Evolutionary conservation across 306 rosid species (phyloP), one percentile per base, ranked within the genome.

Genomic region (Trichosanthes truncata): DNA sequence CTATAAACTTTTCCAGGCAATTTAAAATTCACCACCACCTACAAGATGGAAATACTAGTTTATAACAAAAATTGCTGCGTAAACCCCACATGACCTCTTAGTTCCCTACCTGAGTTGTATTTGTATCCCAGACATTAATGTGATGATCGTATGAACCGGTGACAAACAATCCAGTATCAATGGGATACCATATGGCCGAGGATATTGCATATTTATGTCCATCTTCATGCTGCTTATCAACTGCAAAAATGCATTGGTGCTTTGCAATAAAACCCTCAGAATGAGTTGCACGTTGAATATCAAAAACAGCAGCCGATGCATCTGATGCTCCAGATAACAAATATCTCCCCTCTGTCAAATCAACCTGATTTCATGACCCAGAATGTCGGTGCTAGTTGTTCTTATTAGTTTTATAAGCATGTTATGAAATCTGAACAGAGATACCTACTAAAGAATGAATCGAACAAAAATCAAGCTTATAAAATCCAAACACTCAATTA

Each of bases 111-210:
- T 93, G 94, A 26, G 93, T 91, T 76, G 97, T 91, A 81, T 93
- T 95, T 67, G 99, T 93, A 81, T 95, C 99, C 99, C 97, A 93
- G 69, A 95, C 99, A 84, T 93, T 95, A 52, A 95, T 83, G 78
- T 82, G 90, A 79, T 91, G 95, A 82, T 95, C 97, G 81, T 87
- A 93, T 2, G 97, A 95, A 4, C 93, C 99, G 3, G 97, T 95
- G 81, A 95, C 74, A 79, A 95, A 93, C 23, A 95, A 81, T 29
- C 97, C 97, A 0, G 97, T 93, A 81, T 95, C 96, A 66, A 95
- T 66, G 1, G 99, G 99, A 81, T 95, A 95, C 99, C 99, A 95
- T 20, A 93, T 79, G 78, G 99, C 99, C 0, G 97, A 84, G 40
- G 99, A 92, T 7, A 95, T 87, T 9, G 96, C 90, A 80, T 87